Conservation (phyloP, 2,329 filamentous ascomycete species). For the Zopfia rhizophila region DNA sequence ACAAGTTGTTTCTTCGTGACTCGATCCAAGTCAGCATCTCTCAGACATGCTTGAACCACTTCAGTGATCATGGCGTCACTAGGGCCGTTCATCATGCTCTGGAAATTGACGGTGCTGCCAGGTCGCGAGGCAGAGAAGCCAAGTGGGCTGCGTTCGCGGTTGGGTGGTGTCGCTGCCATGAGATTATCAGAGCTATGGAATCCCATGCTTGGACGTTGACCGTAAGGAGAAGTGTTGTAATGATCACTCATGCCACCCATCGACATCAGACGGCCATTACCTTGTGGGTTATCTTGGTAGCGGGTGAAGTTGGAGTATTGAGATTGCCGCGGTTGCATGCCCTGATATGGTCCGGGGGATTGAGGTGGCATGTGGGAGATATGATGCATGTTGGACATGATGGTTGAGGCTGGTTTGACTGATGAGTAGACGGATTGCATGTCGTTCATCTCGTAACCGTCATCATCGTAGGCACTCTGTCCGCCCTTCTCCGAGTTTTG, state of each 20-base stretch:
- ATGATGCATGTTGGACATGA: constrained; percentile 84
- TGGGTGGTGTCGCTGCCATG: constrained; percentile 48
- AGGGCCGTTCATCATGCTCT: constrained; percentile 69
- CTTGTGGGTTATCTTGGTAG: constrained; percentile 71
- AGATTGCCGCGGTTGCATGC: constrained; percentile 73
- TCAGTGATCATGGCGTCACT: constrained; percentile 84
- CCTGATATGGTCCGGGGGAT: constrained; percentile 77
- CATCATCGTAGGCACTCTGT: constrained; percentile 74
- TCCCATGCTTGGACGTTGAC: constrained; percentile 52
- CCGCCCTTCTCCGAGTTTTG: constrained; percentile 66
- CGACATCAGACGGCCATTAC: constrained; percentile 65
- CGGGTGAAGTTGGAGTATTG: constrained; percentile 73
- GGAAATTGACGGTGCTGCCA: constrained; percentile 68
- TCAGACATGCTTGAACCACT: constrained; percentile 82
- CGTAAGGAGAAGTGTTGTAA: constrained; percentile 50
- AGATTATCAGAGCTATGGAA: constrained; percentile 55
- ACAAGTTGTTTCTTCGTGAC: constrained; percentile 95
- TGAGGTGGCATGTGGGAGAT: constrained; percentile 79
- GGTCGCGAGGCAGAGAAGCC: constrained; percentile 60
- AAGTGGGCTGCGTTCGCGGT: constrained; percentile 61
- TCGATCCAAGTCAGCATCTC: constrained; percentile 92
- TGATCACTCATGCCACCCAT: constrained; percentile 65
- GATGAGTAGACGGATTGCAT: constrained; percentile 97
- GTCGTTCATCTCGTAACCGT: constrained; percentile 95
- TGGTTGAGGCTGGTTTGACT: constrained; percentile 84